Evolutionary conservation across 2,329 filamentous ascomycete species (phyloP), one percentile per base, ranked within the genome.

Genomic region (Diaporthe aspalathi): DNA sequence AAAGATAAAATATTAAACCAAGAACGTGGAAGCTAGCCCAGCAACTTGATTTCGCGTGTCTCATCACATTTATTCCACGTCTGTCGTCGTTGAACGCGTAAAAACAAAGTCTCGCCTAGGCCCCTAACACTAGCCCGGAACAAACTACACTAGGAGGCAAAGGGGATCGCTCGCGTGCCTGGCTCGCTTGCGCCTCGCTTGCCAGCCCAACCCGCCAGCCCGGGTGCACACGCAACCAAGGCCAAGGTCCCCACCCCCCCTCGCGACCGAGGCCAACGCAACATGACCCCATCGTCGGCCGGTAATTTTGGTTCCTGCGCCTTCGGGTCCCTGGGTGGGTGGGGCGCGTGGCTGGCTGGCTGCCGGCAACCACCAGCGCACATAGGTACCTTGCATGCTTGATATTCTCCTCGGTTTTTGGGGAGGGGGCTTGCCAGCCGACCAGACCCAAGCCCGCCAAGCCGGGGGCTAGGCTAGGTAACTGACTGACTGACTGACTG

Each of bases 251-350:
- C 12, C 29, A 40, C 5, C 40, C 24, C 20, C 32, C n/a, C 32
- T 5, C 32, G 8, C 5, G 8, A 32, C 32, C 32, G 32, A 38
- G 9, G 40, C 54, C 24, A 29, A 16, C 56, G 35, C 54, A 60
- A 54, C 56, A 45, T 62, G 22, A 45, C 40, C 45, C 56, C 60
- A 63, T 49, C 57, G 60, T 24, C 29, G 60, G 43, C 45, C 60
- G 60, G 60, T 65, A 65, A 65, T 65, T 65, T 65, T 45, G n/a
- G n/a, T n/a, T n/a, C n/a, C 38, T 65, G 60, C 20, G 27, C 45
- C 60, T 29, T 47, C 40, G 40, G 24, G 40, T 24, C 32, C 35
- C 54, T 43, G 22, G 54, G n/a, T 22, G 24, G 38, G 7, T 49
- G 47, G 56, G 54, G 20, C 16, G 6, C n/a, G n/a, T n/a, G n/a